Base-by-base conservation (phyloP, 129 eudicot species). In the Centella asiatica region DNA sequence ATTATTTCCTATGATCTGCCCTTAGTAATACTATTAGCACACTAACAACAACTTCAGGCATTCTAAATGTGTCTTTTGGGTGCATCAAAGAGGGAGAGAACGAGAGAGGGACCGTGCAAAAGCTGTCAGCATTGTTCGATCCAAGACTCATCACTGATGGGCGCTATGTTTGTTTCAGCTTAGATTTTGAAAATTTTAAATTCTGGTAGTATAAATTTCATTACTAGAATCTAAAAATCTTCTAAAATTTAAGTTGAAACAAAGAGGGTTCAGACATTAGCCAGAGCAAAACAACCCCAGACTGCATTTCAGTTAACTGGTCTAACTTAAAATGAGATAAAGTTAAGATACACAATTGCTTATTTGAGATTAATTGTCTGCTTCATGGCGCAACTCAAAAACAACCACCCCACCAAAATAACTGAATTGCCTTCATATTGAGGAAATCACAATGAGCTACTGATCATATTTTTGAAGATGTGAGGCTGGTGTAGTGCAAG, bases 341-440 rank as follows among this genome's bases (percentile, higher is more conserved):
- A 55, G 22, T 17, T 23, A n/a, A 6, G 32, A 23, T 5, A 56
- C 15, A 31, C 6, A 56, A n/a, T n/a, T n/a, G n/a, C 62, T 56
- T 32, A 1, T 9, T 44, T 32, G 32, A 44, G 36, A 32, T 14
- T n/a, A 56, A 37, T n/a, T 55, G n/a, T 33, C 44, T 56, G 62
- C 27, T 26, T 13, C 62, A 31, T 29, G 14, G 40, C 14, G 2
- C 12, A 2, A 10, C 27, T 0, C 24, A 56, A 37, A 56, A 56
- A 42, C 32, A 56, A 15, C 3, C 13, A 18, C 48, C 18, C 0
- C 48, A 44, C 3, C 32, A 18, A 28, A 18, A 56, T 24, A 56
- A 36, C 10, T 56, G 15, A 56, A 24, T 56, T 56, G 44, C 62
- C 62, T 56, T 10, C n/a, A 56, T 14, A 56, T 14, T n/a, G 40